Evolutionary conservation across 2,329 filamentous ascomycete species (phyloP).

Genomic region (Ascosphaera acerosa): DNA sequence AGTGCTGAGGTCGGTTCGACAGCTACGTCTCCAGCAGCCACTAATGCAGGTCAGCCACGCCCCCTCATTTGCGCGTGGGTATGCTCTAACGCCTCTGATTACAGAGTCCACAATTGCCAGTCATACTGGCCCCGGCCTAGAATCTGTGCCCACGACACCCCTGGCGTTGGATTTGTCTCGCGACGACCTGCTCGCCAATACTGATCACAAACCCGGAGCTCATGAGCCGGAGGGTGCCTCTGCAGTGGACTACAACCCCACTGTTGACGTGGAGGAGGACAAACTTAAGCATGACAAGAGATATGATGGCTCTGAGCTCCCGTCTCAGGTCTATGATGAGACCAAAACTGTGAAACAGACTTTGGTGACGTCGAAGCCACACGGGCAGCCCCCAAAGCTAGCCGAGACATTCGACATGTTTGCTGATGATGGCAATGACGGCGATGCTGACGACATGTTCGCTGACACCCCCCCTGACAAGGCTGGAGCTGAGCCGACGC

Average conservation of each 20-base stretch:
- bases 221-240: slow-evolving; percentile 49
- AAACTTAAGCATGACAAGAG: slow-evolving; percentile 42
- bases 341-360: slow-evolving; percentile 28
- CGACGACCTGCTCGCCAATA: slow-evolving; percentile 43
- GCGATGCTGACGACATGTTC: slow-evolving; percentile 54
- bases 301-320: slow-evolving; percentile 29
- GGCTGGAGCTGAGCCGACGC: slow-evolving; percentile 29
- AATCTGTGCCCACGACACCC: no score
- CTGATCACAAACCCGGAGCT: slow-evolving; percentile 13
- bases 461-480: slow-evolving; percentile 39
- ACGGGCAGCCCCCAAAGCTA: slow-evolving; percentile 15
- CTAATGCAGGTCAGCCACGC: no score
- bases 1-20: slow-evolving; percentile 13
- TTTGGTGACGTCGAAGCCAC: slow-evolving; percentile 20
- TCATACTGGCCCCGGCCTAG: no score
- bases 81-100: no score
- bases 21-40: slow-evolving; percentile 12
- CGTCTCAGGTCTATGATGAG: slow-evolving; percentile 32
- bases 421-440: slow-evolving; percentile 28
- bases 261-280: slow-evolving; percentile 68
- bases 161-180: no score
- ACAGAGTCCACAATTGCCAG: no score
- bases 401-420: slow-evolving; percentile 36
- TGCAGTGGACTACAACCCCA: slow-evolving; percentile 84
- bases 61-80: no score